These are phyloP conservation scores for Scopulariopsis brevicaulis DNA, from an alignment of 2,329 filamentous ascomycete species.

Conservation along the genomic window DNA sequence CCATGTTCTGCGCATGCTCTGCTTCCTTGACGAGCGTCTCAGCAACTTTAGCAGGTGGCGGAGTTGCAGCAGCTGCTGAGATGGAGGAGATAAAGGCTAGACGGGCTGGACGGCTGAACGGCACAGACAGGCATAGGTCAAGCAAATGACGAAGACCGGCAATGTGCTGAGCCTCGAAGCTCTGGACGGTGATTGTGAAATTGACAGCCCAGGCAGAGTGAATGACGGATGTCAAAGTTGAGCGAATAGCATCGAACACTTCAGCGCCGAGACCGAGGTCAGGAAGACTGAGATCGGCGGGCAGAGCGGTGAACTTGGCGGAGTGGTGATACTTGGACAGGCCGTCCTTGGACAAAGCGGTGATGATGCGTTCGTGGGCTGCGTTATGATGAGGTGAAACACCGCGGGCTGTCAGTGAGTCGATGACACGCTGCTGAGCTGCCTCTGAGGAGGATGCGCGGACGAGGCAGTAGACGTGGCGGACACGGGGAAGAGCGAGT, in stretches of 20 bases:
- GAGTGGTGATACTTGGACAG: conserved; percentile 2
- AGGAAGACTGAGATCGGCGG: conserved; percentile 25
- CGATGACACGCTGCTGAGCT: conserved; percentile 16
- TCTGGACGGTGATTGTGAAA: conserved; percentile 35
- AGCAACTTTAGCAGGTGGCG: conserved; percentile 13
- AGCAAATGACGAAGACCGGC: conserved; percentile 32
- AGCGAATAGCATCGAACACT: conserved; percentile 14
- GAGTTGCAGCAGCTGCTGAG: not conserved
- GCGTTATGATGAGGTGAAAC: conserved; percentile 10
- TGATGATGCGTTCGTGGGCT: not conserved
- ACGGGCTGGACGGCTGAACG: conserved; percentile 19
- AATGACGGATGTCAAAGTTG: conserved; percentile 27
- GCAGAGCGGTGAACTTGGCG: conserved; percentile 11
- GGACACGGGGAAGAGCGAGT: conserved; percentile 44
- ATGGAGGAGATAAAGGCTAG: not conserved
- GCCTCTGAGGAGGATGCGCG: conserved; percentile 24
- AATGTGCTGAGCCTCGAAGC: conserved; percentile 32
- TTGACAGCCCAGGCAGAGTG: conserved; percentile 44
- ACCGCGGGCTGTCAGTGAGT: conserved; percentile 19
- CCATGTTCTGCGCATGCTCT: conserved; percentile 31
- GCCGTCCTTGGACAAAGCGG: conserved; percentile 19
- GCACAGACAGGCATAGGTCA: conserved; percentile 22
- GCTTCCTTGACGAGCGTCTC: conserved; percentile 23
- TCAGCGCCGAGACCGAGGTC: conserved; percentile 24
- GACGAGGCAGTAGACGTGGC: conserved; percentile 34